Percentiles rank a stretch among this genome's conserved stretches.
Evolutionary conservation across 1,284 basidiomycete species (phyloP).

Genomic region (Leccinum ponderosum): DNA sequence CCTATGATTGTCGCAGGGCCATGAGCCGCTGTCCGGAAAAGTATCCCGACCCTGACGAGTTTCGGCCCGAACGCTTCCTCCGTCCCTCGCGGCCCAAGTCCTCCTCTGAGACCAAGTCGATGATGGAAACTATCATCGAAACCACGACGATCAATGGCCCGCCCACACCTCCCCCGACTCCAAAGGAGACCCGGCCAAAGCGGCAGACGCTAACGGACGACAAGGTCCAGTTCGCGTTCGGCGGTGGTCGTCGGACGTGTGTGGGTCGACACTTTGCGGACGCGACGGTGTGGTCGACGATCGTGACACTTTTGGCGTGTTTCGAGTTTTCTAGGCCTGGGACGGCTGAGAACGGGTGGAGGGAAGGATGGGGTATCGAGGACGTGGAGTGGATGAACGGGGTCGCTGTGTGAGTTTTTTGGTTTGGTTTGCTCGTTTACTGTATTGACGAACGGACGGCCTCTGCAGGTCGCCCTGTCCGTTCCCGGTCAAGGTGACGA

Average conservation of each 20-base stretch:
- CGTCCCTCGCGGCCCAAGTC: not conserved
- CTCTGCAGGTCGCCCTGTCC: not conserved
- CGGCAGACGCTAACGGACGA: conserved; percentile 17
- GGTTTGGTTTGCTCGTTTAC: not conserved
- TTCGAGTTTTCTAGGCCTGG: conserved; percentile 4
- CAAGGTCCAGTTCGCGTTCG: conserved; percentile 47
- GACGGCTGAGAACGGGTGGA: not conserved
- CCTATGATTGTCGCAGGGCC: conserved; percentile 27
- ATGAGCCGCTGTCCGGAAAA: conserved; percentile 44
- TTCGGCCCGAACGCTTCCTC: conserved; percentile 50
- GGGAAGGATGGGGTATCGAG: not conserved
- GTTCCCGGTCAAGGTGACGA: conserved; percentile 3
- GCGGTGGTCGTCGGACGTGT: conserved; percentile 41
- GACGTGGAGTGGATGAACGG: conserved; percentile 5
- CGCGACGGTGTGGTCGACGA: not conserved
- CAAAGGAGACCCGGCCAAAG: not conserved
- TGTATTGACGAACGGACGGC: no score
- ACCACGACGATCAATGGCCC: not conserved
- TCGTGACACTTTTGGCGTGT: conserved; percentile 12
- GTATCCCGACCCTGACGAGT: conserved; percentile 44
- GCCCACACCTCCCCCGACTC: not conserved
- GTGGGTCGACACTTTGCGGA: conserved; percentile 7
- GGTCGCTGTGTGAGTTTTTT: conserved; percentile 2
- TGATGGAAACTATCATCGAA: not conserved
- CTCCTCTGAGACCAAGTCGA: not conserved